Conservation (phyloP, 768 basidiomycete genomes). For the Phanerochaete carnosa region DNA sequence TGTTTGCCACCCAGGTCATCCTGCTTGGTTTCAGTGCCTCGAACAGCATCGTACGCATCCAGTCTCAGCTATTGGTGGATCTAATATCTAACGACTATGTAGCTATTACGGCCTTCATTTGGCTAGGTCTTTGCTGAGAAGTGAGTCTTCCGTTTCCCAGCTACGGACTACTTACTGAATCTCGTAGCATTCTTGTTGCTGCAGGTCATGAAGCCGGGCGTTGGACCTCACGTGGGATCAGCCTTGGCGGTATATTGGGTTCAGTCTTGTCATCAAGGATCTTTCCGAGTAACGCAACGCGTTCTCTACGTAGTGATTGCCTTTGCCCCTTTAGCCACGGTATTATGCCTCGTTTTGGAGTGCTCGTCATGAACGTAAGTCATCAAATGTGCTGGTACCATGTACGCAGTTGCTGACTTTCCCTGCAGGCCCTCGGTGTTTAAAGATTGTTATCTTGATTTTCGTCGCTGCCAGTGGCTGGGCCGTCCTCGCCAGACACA, state of each 20-base stretch:
- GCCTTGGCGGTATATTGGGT: conserved; percentile 47
- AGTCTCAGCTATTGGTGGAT: too few species aligned
- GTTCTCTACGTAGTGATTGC: conserved; percentile 39
- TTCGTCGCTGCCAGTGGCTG: conserved; percentile 56
- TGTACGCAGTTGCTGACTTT: neutral
- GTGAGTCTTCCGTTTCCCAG: conserved; percentile 6
- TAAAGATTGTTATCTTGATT: conserved; percentile 51
- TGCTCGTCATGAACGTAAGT: conserved; percentile 52
- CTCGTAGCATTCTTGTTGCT: conserved; percentile 41
- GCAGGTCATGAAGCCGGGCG: conserved; percentile 24
- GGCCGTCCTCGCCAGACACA: conserved; percentile 57
- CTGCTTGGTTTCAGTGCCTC: conserved; percentile 35
- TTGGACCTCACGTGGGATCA: conserved; percentile 58
- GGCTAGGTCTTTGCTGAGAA: conserved; percentile 29
- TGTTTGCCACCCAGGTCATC: conserved; percentile 33
- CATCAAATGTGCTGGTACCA: neutral
- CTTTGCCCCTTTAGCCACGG: conserved; percentile 50
- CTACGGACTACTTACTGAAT: neutral
- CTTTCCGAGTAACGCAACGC: neutral
- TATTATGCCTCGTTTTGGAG: conserved; percentile 44
- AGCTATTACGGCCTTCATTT: too few species aligned
- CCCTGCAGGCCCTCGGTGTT: conserved; percentile 43
- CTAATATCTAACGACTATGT: too few species aligned
- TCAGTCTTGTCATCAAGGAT: neutral
- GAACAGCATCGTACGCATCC: conserved; percentile 23